Conservation (phyloP, 2,329 filamentous ascomycete genomes). For the Diaporthe nobilis region DNA sequence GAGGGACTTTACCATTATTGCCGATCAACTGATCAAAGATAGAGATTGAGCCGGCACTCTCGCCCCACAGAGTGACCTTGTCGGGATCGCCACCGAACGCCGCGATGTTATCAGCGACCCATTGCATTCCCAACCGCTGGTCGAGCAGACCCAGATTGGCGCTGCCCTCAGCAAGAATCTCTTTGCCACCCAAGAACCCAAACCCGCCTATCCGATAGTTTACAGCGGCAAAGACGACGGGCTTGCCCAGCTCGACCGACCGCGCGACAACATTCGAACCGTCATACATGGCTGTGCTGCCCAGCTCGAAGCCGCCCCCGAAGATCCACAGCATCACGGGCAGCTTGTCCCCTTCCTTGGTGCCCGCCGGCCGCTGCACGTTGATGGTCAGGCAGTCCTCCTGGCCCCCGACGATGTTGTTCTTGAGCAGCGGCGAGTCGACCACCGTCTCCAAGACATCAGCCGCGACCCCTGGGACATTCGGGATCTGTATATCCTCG, state of each 20-base stretch:
- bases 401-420: constrained; percentile 40
- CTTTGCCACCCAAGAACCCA: constrained; percentile 79
- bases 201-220: constrained; percentile 85
- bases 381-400: constrained; percentile 77
- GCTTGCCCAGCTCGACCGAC: constrained; percentile 67
- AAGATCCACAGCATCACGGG: constrained; percentile 81
- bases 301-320: constrained; percentile 75
- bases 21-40: constrained; percentile 83
- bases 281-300: constrained; percentile 67
- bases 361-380: constrained; percentile 71
- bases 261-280: constrained; percentile 60
- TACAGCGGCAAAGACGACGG: constrained; percentile 81
- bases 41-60: constrained; percentile 79
- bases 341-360: constrained; percentile 67
- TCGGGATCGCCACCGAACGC: constrained; percentile 83
- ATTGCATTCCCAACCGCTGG: constrained; percentile 79
- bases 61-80: constrained; percentile 85
- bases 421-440: constrained; percentile 65
- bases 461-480: constrained; percentile 62
- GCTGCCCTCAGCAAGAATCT: constrained; percentile 76
- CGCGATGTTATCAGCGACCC: constrained; percentile 83
- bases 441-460: constrained; percentile 70
- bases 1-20: constrained; percentile 61
- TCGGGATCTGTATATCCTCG: constrained; percentile 48
- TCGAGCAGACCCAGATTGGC: constrained; percentile 81